A percentile compares a stretch with the other conserved stretches of the same genome.
Evolutionary conservation across 345 rosid species (phyloP).

Genomic region (Eucalyptus shirleyi): DNA sequence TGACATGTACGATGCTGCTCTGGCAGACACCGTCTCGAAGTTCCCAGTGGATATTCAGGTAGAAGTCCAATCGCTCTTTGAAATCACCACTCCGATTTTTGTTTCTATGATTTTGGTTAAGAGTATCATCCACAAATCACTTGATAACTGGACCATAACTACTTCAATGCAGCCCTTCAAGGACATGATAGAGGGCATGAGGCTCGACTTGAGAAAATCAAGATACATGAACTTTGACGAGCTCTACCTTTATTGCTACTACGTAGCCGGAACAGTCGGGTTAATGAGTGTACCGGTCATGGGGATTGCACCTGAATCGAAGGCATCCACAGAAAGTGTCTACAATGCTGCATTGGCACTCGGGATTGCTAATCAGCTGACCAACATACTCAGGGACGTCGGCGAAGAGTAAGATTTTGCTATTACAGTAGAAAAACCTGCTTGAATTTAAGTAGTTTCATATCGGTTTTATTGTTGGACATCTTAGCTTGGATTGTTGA

Average conservation of each 20-base stretch:
- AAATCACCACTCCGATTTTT: neutral
- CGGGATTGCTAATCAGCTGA: slow-evolving; percentile 47
- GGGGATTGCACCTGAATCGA: slow-evolving; percentile 40
- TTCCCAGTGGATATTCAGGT: slow-evolving; percentile 50
- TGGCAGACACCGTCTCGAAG: slow-evolving; percentile 24
- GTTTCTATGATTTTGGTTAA: neutral
- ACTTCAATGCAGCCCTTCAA: slow-evolving; percentile 21
- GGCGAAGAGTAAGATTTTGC: slow-evolving; percentile 38
- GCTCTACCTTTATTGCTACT: slow-evolving; percentile 46
- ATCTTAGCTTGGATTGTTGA: neutral
- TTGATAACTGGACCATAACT: neutral
- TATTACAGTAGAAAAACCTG: neutral
- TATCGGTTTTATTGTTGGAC: neutral
- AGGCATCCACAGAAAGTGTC: slow-evolving; percentile 33
- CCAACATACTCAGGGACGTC: slow-evolving; percentile 45
- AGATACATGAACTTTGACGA: slow-evolving; percentile 32
- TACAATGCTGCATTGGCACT: slow-evolving; percentile 40
- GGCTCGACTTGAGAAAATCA: slow-evolving; percentile 28
- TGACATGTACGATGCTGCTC: slow-evolving; percentile 39
- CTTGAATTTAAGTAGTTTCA: neutral
- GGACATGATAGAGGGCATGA: slow-evolving; percentile 51
- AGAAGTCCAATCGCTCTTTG: neutral
- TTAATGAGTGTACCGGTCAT: slow-evolving; percentile 46
- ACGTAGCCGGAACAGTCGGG: slow-evolving; percentile 48
- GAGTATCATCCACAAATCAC: neutral